These are phyloP conservation scores for Yamadazyma akitaensis DNA, from an alignment of 805 yeast species.

Conservation along the genomic window DNA sequence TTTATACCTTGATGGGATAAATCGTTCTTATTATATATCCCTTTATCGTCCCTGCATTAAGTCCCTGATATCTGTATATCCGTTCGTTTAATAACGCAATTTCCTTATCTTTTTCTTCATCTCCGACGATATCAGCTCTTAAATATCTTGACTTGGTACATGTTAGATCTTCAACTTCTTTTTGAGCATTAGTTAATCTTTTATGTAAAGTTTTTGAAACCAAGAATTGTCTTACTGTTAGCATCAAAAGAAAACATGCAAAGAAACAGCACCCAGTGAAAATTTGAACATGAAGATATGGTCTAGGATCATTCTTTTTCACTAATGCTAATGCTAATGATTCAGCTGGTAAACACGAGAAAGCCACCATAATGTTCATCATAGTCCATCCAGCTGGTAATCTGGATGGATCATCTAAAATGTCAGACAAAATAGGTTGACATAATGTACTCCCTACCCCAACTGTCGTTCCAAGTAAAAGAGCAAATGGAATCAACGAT, in stretches of 20 bases:
- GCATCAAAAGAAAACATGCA: constrained; percentile 38
- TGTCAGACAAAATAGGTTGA: constrained; percentile 25
- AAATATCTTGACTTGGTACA: constrained; percentile 12
- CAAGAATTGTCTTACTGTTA: constrained; percentile 51
- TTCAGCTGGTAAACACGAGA: constrained; percentile 46
- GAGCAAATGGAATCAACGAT: constrained; percentile 26
- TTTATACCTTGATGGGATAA: constrained; percentile 23
- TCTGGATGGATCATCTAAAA: constrained; percentile 16
- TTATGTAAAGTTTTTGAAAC: constrained; percentile 38
- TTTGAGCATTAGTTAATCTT: constrained; percentile 10
- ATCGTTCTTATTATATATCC: constrained; percentile 16
- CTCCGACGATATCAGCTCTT: constrained; percentile 5
- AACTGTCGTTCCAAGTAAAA: constrained; percentile 27
- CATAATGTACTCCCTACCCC: constrained; percentile 29
- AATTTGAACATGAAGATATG: constrained; percentile 58
- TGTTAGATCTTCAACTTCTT: constrained; percentile 2
- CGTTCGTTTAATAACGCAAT: constrained; percentile 16
- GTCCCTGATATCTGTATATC: constrained; percentile 17
- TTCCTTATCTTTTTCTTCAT: constrained; percentile 10
- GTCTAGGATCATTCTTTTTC: constrained; percentile 20
- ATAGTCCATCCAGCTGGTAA: constrained; percentile 41
- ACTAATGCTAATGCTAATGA: constrained; percentile 52
- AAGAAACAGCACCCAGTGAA: constrained; percentile 53
- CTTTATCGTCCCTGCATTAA: constrained; percentile 9
- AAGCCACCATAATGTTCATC: constrained; percentile 29